Conservation (phyloP, 768 basidiomycete species). For the Pleurotus citrinopileatus region DNA sequence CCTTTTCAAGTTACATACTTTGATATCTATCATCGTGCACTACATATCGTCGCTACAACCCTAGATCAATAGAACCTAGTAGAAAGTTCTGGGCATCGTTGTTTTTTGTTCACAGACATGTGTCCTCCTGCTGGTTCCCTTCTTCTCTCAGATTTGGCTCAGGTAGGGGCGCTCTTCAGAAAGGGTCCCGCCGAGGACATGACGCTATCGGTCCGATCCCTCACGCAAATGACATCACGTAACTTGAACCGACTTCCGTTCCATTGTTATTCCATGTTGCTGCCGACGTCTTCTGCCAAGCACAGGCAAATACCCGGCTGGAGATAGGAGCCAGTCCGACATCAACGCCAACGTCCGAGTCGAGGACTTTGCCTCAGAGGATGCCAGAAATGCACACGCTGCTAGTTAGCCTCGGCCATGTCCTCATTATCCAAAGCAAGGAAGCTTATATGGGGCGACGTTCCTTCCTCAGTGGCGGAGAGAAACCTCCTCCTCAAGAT, state of each 20-base stretch:
- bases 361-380: no score
- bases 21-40: no score
- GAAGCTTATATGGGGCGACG: slow-evolving; percentile 17
- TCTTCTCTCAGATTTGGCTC: neutral
- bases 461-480: slow-evolving; percentile 41
- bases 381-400: neutral
- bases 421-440: slow-evolving; percentile 4
- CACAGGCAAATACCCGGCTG: neutral
- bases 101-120: neutral
- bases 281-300: neutral
- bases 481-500: slow-evolving; percentile 53
- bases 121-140: slow-evolving; percentile 2
- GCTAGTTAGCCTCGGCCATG: neutral
- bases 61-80: no score
- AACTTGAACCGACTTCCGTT: slow-evolving; percentile 1
- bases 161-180: neutral
- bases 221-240: slow-evolving; percentile 15
- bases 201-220: slow-evolving; percentile 11
- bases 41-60: no score
- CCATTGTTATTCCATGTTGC: neutral
- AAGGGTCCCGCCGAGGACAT: neutral
- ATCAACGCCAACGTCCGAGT: no score
- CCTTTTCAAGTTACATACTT: no score
- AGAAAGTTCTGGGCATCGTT: neutral
- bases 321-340: neutral